Evolutionary conservation across 345 rosid genomes (phyloP), one percentile per base, ranked within the genome.

Genomic region (Populus euphratica): DNA sequence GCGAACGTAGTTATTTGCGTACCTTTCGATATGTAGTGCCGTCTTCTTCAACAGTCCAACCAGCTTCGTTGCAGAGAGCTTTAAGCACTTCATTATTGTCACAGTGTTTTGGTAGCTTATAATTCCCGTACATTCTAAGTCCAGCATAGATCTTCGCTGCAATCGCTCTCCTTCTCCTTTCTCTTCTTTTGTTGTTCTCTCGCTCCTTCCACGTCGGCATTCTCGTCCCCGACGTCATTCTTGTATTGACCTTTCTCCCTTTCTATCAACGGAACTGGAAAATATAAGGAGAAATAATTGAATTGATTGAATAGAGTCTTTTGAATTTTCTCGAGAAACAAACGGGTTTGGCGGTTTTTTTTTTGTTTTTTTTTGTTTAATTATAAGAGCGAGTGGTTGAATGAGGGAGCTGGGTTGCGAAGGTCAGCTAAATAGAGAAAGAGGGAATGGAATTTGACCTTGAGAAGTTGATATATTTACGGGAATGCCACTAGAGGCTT

Each of bases 141-240:
- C 99, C 99, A 0, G 98, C 12, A 76, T 85, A 96, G 87, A 93
- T 96, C 94, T 96, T 93, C 27, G 99, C 97, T 21, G 99, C 93
- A 83, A 96, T 89, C 74, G 99, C 99, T 38, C 99, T 83, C 77
- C 99, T 82, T 66, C 98, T 76, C 80, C 99, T 76, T 83, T 96
- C 99, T 81, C 99, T 79, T 77, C 93, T 79, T 85, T 96, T 96
- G 86, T 96, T 96, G 88, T 93, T 96, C 90, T 96, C 99, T 70
- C 99, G 85, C 88, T 96, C 99, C 87, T 92, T 96, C 97, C 98
- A 93, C 50, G 96, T 92, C 82, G 99, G 99, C 86, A 90, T 91
- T 86, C 99, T 84, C 77, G 96, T 79, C 74, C 98, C 99, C 35
- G 96, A 87, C 81, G 97, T 92, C 99, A 96, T 95, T 44, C 72